These are phyloP conservation scores for Fusarium tjaetaba DNA, from an alignment of 2,329 filamentous ascomycete genomes.

Conservation along the genomic window DNA sequence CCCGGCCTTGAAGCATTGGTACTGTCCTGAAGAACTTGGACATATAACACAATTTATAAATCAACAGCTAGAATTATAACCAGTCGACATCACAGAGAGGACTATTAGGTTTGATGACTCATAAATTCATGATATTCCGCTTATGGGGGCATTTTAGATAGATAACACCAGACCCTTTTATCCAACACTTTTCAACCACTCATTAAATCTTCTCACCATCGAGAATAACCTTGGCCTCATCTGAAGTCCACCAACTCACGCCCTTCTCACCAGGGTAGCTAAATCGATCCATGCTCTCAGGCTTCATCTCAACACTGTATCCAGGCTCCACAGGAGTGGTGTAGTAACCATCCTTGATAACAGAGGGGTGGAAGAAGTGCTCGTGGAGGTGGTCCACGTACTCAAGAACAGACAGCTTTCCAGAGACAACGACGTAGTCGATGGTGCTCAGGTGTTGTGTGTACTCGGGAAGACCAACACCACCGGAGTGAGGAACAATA, in stretches of 20 bases:
- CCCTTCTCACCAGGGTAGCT: constrained; percentile 80
- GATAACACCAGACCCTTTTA: background rate
- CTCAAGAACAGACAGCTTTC: constrained; percentile 84
- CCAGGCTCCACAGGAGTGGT: constrained; percentile 84
- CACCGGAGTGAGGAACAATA: constrained; percentile 88
- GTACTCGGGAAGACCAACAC: constrained; percentile 91
- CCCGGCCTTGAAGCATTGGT: constrained; percentile 56
- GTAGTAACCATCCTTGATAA: constrained; percentile 87
- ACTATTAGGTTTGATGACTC: background rate
- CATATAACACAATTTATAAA: constrained; percentile 50
- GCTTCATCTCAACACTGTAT: constrained; percentile 95
- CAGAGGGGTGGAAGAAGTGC: constrained; percentile 85
- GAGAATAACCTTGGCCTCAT: constrained; percentile 80
- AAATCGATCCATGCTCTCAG: constrained; percentile 83
- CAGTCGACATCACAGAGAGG: background rate
- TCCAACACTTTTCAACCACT: constrained; percentile 8
- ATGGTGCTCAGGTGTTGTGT: constrained; percentile 93
- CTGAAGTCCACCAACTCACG: constrained; percentile 86
- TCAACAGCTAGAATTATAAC: background rate
- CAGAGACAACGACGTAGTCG: constrained; percentile 88
- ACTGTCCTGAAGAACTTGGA: constrained; percentile 53
- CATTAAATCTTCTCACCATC: constrained; percentile 66
- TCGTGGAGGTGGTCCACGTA: constrained; percentile 95
- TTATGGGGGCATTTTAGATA: constrained; percentile 13
- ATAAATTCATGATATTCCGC: constrained; percentile 32